A percentile compares a stretch with the other conserved stretches of the same genome.
These are phyloP conservation scores for Agarophyton chilense DNA, from an alignment of 23 red algal species.

Conservation along the genomic window DNA sequence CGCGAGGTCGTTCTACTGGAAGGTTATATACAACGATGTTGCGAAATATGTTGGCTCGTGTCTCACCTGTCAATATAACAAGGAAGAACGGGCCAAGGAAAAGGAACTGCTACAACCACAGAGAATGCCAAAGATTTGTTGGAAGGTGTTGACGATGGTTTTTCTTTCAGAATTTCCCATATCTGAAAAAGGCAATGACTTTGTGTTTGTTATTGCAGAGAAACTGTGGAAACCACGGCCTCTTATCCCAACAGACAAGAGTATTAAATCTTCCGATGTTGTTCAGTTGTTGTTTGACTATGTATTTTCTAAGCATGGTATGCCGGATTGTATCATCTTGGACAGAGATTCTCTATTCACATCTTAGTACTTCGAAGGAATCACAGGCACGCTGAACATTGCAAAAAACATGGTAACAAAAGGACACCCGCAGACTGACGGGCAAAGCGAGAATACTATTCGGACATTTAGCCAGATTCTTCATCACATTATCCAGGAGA, in stretches of 20 bases:
- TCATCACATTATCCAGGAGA: not conserved
- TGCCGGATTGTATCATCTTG: not conserved
- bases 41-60: not conserved
- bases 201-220: constrained; percentile 3
- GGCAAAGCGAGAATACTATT: not conserved
- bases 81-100: not conserved
- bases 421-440: too few species aligned
- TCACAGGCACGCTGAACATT: too few species aligned
- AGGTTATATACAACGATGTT: constrained; percentile 23
- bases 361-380: too few species aligned
- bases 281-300: too few species aligned
- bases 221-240: constrained; percentile 24
- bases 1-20: not conserved
- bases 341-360: constrained; percentile 15
- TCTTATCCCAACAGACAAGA: not conserved
- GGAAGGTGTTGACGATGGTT: constrained; percentile 12
- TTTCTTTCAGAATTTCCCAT: too few species aligned
- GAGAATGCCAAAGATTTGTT: not conserved
- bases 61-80: constrained; percentile 10
- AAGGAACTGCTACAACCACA: constrained; percentile 1
- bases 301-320: constrained; percentile 29
- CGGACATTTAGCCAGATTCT: not conserved
- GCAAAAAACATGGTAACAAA: too few species aligned
- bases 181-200: not conserved
- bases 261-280: not conserved